A percentile compares a stretch with the other conserved stretches of the same genome.
phyloP scores from a whole-genome alignment of 257 asterid genomes.

The Scutellaria barbata region DNA sequence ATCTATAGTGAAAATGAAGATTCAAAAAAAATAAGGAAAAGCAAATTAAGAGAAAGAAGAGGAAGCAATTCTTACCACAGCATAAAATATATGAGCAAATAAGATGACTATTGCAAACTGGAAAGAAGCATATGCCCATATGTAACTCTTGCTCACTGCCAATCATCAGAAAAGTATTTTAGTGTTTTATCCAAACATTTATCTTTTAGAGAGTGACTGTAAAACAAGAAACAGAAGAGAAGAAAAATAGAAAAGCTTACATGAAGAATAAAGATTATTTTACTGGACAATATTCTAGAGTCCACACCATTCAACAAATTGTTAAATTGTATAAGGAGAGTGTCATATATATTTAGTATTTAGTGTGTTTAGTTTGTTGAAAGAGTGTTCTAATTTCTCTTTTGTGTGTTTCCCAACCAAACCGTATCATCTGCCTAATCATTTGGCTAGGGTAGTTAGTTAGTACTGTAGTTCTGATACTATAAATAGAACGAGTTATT shows the following conservation, averaged over 20 bases:
- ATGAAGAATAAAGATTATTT: background rate
- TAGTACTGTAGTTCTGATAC: no score
- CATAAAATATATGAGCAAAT: conserved; percentile 87
- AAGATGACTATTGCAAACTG: conserved; percentile 95
- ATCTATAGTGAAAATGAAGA: no score
- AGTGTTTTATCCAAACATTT: background rate
- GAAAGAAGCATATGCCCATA: conserved; percentile 98
- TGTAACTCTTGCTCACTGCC: conserved; percentile 91
- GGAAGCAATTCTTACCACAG: conserved; percentile 61
- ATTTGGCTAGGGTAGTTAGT: no score
- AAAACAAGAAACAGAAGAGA: background rate
- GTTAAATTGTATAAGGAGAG: no score
- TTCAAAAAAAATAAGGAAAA: background rate
- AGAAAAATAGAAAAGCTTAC: background rate
- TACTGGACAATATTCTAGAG: no score
- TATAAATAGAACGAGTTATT: no score
- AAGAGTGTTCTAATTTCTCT: no score
- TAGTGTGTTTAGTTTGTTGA: no score
- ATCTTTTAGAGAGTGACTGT: conserved; percentile 9
- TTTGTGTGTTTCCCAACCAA: no score
- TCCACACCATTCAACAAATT: no score
- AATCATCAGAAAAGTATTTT: conserved; percentile 31
- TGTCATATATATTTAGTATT: no score
- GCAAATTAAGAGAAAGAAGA: conserved; percentile 6
- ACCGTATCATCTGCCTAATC: no score